Percentiles rank a stretch among this genome's conserved stretches.
phyloP scores from a whole-genome alignment of 2,329 filamentous ascomycete species.

The Cladophialophora psammophila region DNA sequence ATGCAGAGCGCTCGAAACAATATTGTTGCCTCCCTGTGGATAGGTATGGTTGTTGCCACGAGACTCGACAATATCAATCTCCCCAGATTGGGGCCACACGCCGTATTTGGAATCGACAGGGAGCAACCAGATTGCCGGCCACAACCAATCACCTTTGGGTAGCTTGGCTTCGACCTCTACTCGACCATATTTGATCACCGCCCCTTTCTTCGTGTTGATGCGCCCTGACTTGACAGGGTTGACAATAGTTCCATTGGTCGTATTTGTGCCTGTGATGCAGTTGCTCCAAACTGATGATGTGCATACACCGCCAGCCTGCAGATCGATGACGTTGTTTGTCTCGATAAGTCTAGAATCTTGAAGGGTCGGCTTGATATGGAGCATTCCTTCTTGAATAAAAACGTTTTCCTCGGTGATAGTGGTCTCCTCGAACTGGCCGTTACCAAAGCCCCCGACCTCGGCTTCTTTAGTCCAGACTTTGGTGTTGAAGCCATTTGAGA shows the following conservation, averaged over 20 bases:
- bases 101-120: constrained; percentile 76
- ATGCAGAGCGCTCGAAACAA: constrained; percentile 79
- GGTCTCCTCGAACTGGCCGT: constrained; percentile 82
- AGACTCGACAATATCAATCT: constrained; percentile 83
- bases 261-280: constrained; percentile 79
- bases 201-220: constrained; percentile 75
- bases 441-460: constrained; percentile 61
- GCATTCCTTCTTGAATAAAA: constrained; percentile 71
- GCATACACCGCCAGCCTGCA: constrained; percentile 71
- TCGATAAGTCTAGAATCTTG: constrained; percentile 73
- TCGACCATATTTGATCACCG: constrained; percentile 78
- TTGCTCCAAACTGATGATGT: constrained; percentile 66
- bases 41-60: constrained; percentile 85
- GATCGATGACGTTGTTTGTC: constrained; percentile 72
- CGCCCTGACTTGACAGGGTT: constrained; percentile 81
- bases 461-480: constrained; percentile 74
- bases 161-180: constrained; percentile 81
- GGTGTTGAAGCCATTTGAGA: constrained; percentile 64
- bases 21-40: constrained; percentile 78
- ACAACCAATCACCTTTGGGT: constrained; percentile 82
- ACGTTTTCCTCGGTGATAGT: constrained; percentile 76
- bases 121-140: constrained; percentile 91
- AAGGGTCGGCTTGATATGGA: constrained; percentile 79
- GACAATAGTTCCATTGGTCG: constrained; percentile 77
- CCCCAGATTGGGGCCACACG: constrained; percentile 77